Percentiles rank a stretch among this genome's conserved stretches.
Conservation (phyloP, 2,329 filamentous ascomycete species). For the Chaetomiaceae sp. region DNA sequence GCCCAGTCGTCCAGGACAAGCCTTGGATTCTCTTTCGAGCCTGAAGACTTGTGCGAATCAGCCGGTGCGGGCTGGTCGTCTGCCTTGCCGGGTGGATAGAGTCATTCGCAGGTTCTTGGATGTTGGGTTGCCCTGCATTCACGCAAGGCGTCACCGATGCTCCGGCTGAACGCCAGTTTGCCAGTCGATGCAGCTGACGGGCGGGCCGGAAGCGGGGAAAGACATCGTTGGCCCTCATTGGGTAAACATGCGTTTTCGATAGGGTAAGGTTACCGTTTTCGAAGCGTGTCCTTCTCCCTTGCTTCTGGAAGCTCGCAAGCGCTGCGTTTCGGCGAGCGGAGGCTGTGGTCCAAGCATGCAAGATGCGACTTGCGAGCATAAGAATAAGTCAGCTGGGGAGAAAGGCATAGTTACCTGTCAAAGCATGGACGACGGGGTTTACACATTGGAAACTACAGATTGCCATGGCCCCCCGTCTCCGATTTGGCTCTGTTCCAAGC, state of each 20-base stretch:
- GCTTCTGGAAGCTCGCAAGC: too few species aligned
- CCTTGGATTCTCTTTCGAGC: neutral
- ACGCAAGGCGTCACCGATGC: constrained; percentile 11
- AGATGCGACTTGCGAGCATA: too few species aligned
- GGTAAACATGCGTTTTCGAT: neutral
- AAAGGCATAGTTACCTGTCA: too few species aligned
- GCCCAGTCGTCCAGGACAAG: neutral
- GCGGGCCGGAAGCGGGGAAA: constrained; percentile 7
- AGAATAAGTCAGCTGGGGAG: too few species aligned
- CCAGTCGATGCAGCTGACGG: constrained; percentile 1
- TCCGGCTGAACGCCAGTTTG: neutral
- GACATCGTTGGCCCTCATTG: neutral
- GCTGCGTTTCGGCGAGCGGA: too few species aligned
- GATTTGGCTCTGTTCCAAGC: too few species aligned
- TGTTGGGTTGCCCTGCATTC: constrained; percentile 23
- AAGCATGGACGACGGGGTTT: too few species aligned
- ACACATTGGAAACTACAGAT: too few species aligned
- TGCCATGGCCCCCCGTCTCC: too few species aligned
- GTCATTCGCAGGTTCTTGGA: neutral
- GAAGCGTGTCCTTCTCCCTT: neutral
- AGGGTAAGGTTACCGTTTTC: neutral
- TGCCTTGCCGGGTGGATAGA: constrained; percentile 11
- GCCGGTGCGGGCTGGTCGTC: neutral
- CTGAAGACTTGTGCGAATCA: neutral
- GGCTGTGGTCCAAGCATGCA: too few species aligned